Base-by-base conservation (phyloP, 2,329 filamentous ascomycete species). In the Coniochaeta sp. region DNA sequence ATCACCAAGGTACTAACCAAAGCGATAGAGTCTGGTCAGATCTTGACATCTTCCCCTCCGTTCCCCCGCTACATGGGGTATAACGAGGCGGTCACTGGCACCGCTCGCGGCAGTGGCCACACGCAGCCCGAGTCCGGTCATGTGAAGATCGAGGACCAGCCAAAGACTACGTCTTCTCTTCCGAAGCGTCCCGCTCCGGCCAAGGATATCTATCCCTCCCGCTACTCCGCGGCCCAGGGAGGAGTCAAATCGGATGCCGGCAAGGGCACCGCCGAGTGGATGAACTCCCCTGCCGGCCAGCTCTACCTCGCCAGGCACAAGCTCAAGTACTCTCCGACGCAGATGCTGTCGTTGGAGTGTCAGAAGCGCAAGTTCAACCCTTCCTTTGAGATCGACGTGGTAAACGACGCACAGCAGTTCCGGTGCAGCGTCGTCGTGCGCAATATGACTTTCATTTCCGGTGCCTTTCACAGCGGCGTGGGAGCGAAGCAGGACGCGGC, bases 361-460 rank as follows among this genome's bases (percentile, higher is more conserved):
- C 58, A 59, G 58, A 59, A 47, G 22, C 58, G 58, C 24, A 50
- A 26, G 58, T 59, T 59, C 38, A 59, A 59, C 26, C 58, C 58
- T 14, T 36, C 30, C n/a, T 59, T 34, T 28, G 22, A 24, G 32
- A 17, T n/a, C 17, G 55, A 57, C 30, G n/a, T 22, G 28, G 10
- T 3, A 4, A 12, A n/a, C 24, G 14, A n/a, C 24, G 14, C 10
- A 36, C 32, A 44, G 26, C 26, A 4, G 24, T 59, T 17, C 40
- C 16, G 19, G 4, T 40, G 34, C 58, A 30, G 9, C 17, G 32
- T 56, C 34, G n/a, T 17, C n/a, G 16, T 56, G 6, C 4, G 30
- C 38, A 52, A 32, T 17, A 24, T n/a, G 36, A 32, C 17, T 38
- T 59, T 26, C 42, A 36, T 5, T 17, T 42, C 44, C 2, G 38